These are phyloP conservation scores for Hypoxylon lienhwacheense DNA, from an alignment of 495 filamentous ascomycete genomes.

Conservation along the genomic window DNA sequence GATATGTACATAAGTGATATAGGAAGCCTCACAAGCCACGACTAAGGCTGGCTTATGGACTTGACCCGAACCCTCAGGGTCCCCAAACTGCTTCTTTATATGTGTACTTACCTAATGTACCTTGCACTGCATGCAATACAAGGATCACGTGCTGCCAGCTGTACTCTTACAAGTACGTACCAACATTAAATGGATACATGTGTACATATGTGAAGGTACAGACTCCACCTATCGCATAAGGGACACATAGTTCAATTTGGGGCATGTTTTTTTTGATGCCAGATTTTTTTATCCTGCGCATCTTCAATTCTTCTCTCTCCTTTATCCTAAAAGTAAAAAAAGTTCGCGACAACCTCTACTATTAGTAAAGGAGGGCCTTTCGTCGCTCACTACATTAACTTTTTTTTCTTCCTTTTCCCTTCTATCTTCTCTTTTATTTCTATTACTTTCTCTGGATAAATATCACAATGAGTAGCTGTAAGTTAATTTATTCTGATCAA, in stretches of 20 bases:
- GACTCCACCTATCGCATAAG: slow-evolving; percentile 50
- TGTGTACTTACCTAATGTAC: too few relatives aligned
- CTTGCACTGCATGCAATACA: too few relatives aligned
- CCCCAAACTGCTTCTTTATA: too few relatives aligned
- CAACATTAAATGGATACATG: too few relatives aligned
- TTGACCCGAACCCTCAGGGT: too few relatives aligned
- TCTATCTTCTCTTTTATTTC: slow-evolving; percentile 46
- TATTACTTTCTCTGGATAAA: slow-evolving; percentile 42
- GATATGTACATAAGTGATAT: too few relatives aligned
- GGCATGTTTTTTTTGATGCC: slow-evolving; percentile 51
- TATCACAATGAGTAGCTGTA: slow-evolving; percentile 61
- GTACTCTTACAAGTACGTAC: not conserved
- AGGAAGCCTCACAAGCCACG: too few relatives aligned
- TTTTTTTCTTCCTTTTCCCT: slow-evolving; percentile 38
- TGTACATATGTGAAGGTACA: too few relatives aligned
- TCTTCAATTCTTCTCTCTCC: slow-evolving; percentile 37
- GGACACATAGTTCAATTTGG: slow-evolving; percentile 53
- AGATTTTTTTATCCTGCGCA: slow-evolving; percentile 52
- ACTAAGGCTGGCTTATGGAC: too few relatives aligned
- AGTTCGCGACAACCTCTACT: slow-evolving; percentile 42
- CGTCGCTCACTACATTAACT: slow-evolving; percentile 41
- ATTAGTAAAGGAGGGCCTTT: slow-evolving; percentile 33
- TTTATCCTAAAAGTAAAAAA: slow-evolving; percentile 32
- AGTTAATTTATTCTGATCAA: slow-evolving; percentile 45
- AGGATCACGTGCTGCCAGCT: slow-evolving; percentile 30